A percentile compares a stretch with the other conserved stretches of the same genome.
phyloP scores from a whole-genome alignment of 2,329 filamentous ascomycete genomes.

The Aspergillus latus region DNA sequence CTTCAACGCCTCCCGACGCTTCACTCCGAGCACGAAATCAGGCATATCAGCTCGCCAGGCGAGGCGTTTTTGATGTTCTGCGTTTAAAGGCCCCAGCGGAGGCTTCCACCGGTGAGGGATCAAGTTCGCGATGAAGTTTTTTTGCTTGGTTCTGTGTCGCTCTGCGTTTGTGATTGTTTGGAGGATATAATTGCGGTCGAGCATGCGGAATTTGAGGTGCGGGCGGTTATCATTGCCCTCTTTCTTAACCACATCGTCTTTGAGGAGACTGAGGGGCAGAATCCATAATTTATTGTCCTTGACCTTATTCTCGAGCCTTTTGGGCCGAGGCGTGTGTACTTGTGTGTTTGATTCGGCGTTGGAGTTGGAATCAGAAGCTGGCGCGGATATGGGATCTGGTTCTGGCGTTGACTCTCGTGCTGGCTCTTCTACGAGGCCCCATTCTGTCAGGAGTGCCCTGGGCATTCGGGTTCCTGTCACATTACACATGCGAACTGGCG shows the following conservation, averaged over 20 bases:
- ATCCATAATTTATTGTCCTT: constrained; percentile 29
- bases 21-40: constrained; percentile 38
- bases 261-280: constrained; percentile 34
- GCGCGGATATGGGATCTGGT: not conserved
- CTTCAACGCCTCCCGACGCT: constrained; percentile 38
- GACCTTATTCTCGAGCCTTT: not conserved
- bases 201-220: constrained; percentile 28
- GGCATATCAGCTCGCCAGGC: constrained; percentile 53
- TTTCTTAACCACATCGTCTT: constrained; percentile 29
- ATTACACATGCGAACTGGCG: constrained; percentile 36
- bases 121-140: constrained; percentile 21
- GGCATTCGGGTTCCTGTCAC: constrained; percentile 37
- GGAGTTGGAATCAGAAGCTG: not conserved
- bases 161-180: constrained; percentile 17
- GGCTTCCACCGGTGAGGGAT: constrained; percentile 40
- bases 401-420: not conserved
- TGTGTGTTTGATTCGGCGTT: not conserved
- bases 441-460: constrained; percentile 34
- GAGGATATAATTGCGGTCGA: constrained; percentile 30
- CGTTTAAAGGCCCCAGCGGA: constrained; percentile 29
- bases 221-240: constrained; percentile 8
- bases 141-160: constrained; percentile 14
- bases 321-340: not conserved
- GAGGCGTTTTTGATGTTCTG: constrained; percentile 30
- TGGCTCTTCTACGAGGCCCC: constrained; percentile 36